Evolutionary conservation across 2,329 filamentous ascomycete species (phyloP).

Genomic region (Calonectria ilicicola): DNA sequence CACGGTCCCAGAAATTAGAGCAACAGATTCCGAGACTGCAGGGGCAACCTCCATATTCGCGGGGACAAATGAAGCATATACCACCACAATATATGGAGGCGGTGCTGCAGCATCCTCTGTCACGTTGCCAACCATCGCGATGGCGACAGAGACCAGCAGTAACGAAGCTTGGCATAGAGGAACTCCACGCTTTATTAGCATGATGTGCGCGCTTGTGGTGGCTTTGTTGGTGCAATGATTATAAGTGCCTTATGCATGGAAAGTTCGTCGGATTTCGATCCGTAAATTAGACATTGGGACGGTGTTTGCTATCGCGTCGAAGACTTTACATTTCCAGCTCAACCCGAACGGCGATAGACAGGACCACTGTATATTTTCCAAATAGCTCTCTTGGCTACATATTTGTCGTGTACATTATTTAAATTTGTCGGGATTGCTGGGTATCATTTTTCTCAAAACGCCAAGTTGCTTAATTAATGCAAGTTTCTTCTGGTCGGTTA

Average conservation of each 20-base stretch:
- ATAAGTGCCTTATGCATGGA: neutral
- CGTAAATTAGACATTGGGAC: neutral
- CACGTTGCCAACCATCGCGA: neutral
- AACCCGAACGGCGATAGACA: neutral
- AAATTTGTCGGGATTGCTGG: conserved; percentile 69
- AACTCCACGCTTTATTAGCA: neutral
- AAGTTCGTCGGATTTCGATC: neutral
- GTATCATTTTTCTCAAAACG: conserved; percentile 74
- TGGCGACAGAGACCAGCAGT: neutral
- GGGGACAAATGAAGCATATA: neutral
- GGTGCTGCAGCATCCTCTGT: neutral
- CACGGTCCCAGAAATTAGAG: neutral
- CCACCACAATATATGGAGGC: neutral
- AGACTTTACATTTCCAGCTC: neutral
- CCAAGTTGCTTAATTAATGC: conserved; percentile 76
- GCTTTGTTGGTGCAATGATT: neutral
- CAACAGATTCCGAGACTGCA: neutral
- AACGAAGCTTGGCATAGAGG: neutral
- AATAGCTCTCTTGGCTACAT: neutral
- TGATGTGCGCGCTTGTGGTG: neutral
- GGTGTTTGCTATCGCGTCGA: neutral
- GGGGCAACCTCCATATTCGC: neutral
- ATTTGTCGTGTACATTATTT: conserved; percentile 42
- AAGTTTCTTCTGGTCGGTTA: conserved; percentile 72
- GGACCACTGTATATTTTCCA: neutral